Conservation (phyloP, 257 asterid genomes). For the Petunia axillaris region DNA sequence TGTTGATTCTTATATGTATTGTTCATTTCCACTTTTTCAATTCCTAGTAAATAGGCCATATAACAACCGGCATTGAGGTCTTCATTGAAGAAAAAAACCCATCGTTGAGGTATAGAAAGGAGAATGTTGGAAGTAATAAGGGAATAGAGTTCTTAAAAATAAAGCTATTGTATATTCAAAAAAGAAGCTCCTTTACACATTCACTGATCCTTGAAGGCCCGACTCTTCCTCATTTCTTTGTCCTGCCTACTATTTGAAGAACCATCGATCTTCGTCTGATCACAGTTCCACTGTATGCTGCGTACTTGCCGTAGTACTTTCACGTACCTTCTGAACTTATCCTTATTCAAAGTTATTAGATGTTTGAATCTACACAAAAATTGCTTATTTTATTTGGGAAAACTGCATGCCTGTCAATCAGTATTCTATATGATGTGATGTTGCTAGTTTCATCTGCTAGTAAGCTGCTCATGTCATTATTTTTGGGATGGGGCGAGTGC, state of each 20-base stretch:
- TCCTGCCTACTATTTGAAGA: slow-evolving; percentile 3
- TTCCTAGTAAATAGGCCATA: background rate
- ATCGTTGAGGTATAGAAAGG: slow-evolving; percentile 1
- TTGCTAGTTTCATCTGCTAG: no score
- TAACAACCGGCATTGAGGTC: no score
- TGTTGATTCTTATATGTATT: background rate
- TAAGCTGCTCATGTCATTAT: background rate
- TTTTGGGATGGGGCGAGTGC: background rate
- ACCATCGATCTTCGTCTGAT: background rate
- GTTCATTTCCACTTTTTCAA: background rate
- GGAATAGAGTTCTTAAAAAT: slow-evolving; percentile 5
- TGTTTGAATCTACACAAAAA: slow-evolving; percentile 15
- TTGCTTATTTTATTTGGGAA: slow-evolving; percentile 6
- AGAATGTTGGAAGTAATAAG: background rate
- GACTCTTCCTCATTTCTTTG: background rate
- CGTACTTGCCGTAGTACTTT: background rate
- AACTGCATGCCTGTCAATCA: background rate
- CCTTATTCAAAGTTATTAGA: background rate
- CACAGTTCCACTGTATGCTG: background rate
- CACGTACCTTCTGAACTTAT: background rate
- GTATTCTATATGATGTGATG: no score
- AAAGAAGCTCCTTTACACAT: background rate
- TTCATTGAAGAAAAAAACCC: background rate
- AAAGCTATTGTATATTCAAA: background rate
- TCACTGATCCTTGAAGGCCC: background rate